These are phyloP conservation scores for Cercospora sp. DNA, from an alignment of 2,329 filamentous ascomycete species.

Conservation along the genomic window DNA sequence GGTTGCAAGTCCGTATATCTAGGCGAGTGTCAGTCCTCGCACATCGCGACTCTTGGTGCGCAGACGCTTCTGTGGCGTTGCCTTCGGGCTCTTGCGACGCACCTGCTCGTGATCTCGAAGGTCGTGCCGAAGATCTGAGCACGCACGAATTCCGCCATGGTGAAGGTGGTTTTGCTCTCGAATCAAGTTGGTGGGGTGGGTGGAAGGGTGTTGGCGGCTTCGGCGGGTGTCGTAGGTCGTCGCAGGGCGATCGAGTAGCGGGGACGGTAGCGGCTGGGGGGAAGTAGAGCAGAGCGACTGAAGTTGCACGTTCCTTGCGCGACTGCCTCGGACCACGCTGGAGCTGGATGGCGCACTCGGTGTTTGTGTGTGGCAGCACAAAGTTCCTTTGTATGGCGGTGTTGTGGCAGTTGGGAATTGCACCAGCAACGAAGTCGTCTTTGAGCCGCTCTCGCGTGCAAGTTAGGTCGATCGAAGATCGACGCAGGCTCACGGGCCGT, in stretches of 20 bases:
- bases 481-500: conserved; percentile 5
- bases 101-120: conserved; percentile 99
- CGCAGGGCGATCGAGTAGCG: conserved; percentile 1
- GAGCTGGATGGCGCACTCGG: neutral
- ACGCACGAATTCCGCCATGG: conserved; percentile 97
- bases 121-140: conserved; percentile 99
- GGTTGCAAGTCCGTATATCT: conserved; percentile 98
- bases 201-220: neutral
- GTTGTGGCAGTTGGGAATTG: neutral
- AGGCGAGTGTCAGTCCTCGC: conserved; percentile 29
- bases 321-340: neutral
- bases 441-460: conserved; percentile 1
- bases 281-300: neutral
- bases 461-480: conserved; percentile 1
- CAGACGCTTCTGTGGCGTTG: conserved; percentile 10
- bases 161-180: conserved; percentile 13
- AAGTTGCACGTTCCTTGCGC: conserved; percentile 6
- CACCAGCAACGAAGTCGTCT: neutral
- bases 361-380: neutral
- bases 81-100: conserved; percentile 36
- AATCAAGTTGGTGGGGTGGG: neutral
- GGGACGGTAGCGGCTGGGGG: neutral
- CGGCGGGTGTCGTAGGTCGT: conserved; percentile 1
- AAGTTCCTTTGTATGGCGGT: neutral
- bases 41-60: conserved; percentile 9